Conservation (phyloP, 495 filamentous ascomycete species). For the Cudoniella acicularis region DNA sequence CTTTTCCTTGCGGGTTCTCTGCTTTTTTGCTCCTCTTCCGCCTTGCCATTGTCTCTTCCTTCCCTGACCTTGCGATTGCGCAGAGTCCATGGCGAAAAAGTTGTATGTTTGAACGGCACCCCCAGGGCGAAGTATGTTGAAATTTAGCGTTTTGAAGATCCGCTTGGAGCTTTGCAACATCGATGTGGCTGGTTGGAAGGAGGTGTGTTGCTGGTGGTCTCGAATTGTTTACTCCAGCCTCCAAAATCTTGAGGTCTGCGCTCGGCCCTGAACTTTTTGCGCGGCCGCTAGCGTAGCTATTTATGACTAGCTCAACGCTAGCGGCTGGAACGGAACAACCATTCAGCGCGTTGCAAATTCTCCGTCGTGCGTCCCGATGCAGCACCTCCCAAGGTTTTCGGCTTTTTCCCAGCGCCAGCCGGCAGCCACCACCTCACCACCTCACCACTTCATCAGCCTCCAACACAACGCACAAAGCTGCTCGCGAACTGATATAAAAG, state of each 20-base stretch:
- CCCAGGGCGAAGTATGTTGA: not conserved
- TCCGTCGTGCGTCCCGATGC: not conserved
- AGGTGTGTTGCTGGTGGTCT: not conserved
- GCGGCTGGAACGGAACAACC: not conserved
- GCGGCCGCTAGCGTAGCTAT: not conserved
- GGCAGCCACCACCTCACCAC: not conserved
- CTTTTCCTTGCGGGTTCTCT: slow-evolving; percentile 53
- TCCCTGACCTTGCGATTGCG: not conserved
- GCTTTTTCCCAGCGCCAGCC: not conserved
- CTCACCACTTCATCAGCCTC: too few relatives aligned
- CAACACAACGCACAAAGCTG: too few relatives aligned
- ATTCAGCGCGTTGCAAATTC: not conserved
- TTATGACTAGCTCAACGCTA: not conserved
- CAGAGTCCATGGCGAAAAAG: not conserved
- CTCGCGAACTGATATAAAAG: not conserved
- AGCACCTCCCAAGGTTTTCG: not conserved
- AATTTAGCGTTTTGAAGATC: not conserved
- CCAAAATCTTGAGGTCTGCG: not conserved
- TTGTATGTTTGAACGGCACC: too few relatives aligned
- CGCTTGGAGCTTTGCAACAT: not conserved
- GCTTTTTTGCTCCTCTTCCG: slow-evolving; percentile 21
- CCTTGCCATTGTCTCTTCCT: slow-evolving; percentile 23
- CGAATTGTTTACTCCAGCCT: not conserved
- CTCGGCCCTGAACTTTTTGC: not conserved
- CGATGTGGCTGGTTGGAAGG: not conserved